Evolutionary conservation across 2,329 filamentous ascomycete species (phyloP).

Genomic region (Trichoderma brevicompactum): DNA sequence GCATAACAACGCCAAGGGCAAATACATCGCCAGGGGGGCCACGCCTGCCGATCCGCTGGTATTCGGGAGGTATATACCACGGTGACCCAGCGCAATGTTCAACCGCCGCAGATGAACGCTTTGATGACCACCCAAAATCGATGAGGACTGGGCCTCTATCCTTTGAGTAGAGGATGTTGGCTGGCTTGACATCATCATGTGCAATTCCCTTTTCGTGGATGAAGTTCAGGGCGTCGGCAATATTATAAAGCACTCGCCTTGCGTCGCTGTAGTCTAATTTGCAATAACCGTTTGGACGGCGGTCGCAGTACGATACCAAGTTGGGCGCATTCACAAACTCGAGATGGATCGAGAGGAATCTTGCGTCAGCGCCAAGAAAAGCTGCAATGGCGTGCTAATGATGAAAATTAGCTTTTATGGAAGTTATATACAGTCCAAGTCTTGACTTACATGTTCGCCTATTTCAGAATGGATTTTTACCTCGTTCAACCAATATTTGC

Average conservation of each 20-base stretch:
- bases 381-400: neutral
- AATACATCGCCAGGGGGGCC: neutral
- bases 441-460: neutral
- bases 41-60: neutral
- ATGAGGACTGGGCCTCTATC: constrained; percentile 26
- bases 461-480: neutral
- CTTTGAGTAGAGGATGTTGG: constrained; percentile 30
- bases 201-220: constrained; percentile 19
- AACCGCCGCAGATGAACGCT: neutral
- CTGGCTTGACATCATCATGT: constrained; percentile 32
- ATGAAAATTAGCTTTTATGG: neutral
- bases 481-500: neutral
- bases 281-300: neutral
- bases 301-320: neutral
- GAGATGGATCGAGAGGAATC: neutral
- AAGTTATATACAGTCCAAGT: neutral
- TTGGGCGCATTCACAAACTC: neutral
- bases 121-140: neutral
- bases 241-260: neutral
- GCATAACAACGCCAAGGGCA: neutral
- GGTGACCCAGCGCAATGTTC: neutral
- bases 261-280: neutral
- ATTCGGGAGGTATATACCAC: neutral
- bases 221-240: constrained; percentile 33
- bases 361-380: neutral